phyloP scores from a whole-genome alignment of 768 basidiomycete genomes.

The Leucocoprinus birnbaumii region DNA sequence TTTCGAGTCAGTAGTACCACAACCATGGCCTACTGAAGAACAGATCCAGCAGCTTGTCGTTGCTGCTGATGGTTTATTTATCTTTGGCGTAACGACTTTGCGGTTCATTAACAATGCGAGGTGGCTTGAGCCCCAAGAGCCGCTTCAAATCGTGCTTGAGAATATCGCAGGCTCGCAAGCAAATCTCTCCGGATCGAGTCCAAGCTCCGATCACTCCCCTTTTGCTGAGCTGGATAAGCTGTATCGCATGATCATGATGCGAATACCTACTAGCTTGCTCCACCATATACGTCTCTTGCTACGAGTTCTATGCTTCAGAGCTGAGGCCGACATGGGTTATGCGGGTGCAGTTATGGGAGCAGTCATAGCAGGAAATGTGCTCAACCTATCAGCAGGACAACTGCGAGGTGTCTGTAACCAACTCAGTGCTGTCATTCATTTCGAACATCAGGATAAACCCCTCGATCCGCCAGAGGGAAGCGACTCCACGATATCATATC shows the following conservation, averaged over 20 bases:
- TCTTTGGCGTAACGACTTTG: slow-evolving; percentile 23
- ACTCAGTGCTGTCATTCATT: not conserved
- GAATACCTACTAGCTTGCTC: slow-evolving; percentile 15
- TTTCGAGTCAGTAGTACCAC: too few relatives aligned
- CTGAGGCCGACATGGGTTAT: not conserved
- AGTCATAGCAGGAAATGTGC: not conserved
- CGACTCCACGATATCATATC: not conserved
- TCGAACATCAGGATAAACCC: not conserved
- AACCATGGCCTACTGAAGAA: slow-evolving; percentile 13
- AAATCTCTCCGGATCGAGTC: not conserved
- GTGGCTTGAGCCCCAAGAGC: not conserved
- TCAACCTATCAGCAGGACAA: not conserved
- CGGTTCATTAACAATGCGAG: slow-evolving; percentile 19
- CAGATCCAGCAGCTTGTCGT: slow-evolving; percentile 14
- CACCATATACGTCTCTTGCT: slow-evolving; percentile 17
- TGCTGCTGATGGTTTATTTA: slow-evolving; percentile 21
- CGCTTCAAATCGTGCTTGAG: not conserved
- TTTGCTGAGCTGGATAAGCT: slow-evolving; percentile 15
- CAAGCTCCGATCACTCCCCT: too few relatives aligned
- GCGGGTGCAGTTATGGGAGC: not conserved
- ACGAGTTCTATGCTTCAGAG: slow-evolving; percentile 2
- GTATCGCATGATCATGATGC: slow-evolving; percentile 11
- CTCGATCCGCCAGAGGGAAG: not conserved
- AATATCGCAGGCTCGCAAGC: not conserved
- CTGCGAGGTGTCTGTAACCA: not conserved